A percentile compares a stretch with the other conserved stretches of the same genome.
These are phyloP conservation scores for Ambrosia trifida DNA, from an alignment of 129 eudicot genomes.

Conservation along the genomic window DNA sequence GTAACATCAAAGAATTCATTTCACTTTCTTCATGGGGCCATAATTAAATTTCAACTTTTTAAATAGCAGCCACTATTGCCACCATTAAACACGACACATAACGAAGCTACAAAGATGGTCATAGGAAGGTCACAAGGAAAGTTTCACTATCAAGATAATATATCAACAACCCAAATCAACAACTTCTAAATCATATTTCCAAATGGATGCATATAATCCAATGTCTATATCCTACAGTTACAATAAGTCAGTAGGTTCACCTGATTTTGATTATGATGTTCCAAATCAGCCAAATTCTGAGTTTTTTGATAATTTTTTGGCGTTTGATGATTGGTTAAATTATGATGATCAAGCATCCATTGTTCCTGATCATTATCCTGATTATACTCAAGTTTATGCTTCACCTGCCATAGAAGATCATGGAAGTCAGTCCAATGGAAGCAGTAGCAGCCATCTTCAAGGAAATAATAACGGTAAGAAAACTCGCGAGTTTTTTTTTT, in stretches of 20 bases:
- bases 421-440: constrained; percentile 32
- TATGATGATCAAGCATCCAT: constrained; percentile 36
- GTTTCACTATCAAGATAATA: constrained; percentile 13
- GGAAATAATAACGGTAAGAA: constrained; percentile 44
- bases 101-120: constrained; percentile 54
- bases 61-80: constrained; percentile 46
- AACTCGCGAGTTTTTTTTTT: too few species aligned
- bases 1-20: constrained; percentile 25
- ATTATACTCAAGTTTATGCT: constrained; percentile 34
- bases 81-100: constrained; percentile 39
- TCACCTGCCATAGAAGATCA: constrained; percentile 23
- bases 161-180: constrained; percentile 23
- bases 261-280: constrained; percentile 41
- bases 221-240: constrained; percentile 29
- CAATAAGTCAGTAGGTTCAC: constrained; percentile 37
- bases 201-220: constrained; percentile 33
- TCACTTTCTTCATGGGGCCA: constrained; percentile 27
- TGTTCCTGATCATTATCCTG: constrained; percentile 35
- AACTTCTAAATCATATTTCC: constrained; percentile 6
- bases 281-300: constrained; percentile 40
- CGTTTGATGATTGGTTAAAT: constrained; percentile 50
- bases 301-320: constrained; percentile 44
- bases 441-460: constrained; percentile 40
- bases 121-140: constrained; percentile 60
- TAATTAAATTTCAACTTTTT: background rate